These are phyloP conservation scores for Argentina anserina DNA, from an alignment of 306 rosid genomes.

Conservation along the genomic window DNA sequence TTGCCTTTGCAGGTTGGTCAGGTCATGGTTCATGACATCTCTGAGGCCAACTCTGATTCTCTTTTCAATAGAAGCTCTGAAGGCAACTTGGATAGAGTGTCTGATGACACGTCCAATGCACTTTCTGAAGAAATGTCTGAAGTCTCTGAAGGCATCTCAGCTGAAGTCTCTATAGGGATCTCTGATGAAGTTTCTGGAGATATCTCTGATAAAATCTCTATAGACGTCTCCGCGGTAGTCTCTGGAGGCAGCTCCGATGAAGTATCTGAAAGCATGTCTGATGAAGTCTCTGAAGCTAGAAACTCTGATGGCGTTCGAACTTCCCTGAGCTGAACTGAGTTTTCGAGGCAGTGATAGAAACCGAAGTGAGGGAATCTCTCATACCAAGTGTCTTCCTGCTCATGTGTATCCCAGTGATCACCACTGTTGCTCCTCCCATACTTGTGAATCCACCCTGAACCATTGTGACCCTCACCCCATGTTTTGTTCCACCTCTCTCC, in stretches of 20 bases:
- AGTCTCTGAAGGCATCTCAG: not conserved
- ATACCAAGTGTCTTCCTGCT: constrained; percentile 80
- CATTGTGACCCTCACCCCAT: constrained; percentile 90
- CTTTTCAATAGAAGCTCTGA: not conserved
- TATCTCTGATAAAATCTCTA: not conserved
- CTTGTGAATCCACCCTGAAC: constrained; percentile 95
- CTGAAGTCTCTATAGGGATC: not conserved
- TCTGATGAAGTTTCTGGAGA: constrained; percentile 10
- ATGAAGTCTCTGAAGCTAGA: constrained; percentile 8
- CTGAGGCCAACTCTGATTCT: not conserved
- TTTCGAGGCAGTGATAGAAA: constrained; percentile 75
- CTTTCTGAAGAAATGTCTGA: not conserved
- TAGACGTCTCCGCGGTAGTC: not conserved
- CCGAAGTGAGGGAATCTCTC: constrained; percentile 88
- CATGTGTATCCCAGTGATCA: constrained; percentile 96
- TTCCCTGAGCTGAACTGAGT: constrained; percentile 84
- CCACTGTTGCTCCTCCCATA: constrained; percentile 95
- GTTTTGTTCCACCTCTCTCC: constrained; percentile 91
- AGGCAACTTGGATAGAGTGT: not conserved
- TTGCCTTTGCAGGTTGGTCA: not conserved
- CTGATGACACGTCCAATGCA: constrained; percentile 9
- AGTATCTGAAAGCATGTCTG: not conserved
- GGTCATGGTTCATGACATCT: not conserved
- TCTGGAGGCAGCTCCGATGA: not conserved
- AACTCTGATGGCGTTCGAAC: constrained; percentile 64